Evolutionary conservation across 1,284 basidiomycete genomes (phyloP), one percentile per base, ranked within the genome.

Genomic region (Cryptococcus jaspeensis): DNA sequence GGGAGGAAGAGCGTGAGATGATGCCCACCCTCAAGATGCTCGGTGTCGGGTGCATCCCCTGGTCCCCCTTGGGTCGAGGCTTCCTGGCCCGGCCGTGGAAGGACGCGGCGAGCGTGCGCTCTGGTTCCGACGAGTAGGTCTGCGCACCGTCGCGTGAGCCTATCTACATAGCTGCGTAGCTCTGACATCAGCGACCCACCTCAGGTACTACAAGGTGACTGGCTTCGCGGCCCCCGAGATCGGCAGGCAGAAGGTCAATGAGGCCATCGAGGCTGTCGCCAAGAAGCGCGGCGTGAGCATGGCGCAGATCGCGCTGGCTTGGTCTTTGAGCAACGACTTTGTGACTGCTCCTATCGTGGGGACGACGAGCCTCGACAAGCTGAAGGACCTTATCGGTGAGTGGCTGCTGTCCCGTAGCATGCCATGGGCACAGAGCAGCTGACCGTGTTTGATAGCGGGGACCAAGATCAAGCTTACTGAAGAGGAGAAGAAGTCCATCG

Each of bases 1-100:
- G 84, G 5, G 84, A 86, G 61, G 84, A 86, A 60, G 84, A 85
- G 67, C 78, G 83, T 12, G 84, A 86, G 67, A 85, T 85, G 84
- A 81, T 83, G 67, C 84, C 84, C 6, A 65, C 58, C 11, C 49
- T 63, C 23, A n/a, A 57, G 61, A 65, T 67, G 35, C 65, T 69
- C 28, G 73, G 71, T 22, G 71, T 75, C 15, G 70, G 72, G 8
- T 40, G 22, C 59, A 63, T 66, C 42, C 65, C 64, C 1, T 67
- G 64, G 63, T 56, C 58, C 12, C 66, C 64, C 8, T 45, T 66
- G 9, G 61, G 47, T 23, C 54, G 62, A 40, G 72, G 71, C 8
- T 59, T 50, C 43, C 63, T 70, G 41, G 47, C 65, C 42, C 43
- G 66, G 38, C 61, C 69, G n/a, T 59, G 62, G 62, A 46, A 58